Evolutionary conservation across 176 grass and related monocot genomes (phyloP), one percentile per base, ranked within the genome.

Genomic region (Tuctoria greenei): DNA sequence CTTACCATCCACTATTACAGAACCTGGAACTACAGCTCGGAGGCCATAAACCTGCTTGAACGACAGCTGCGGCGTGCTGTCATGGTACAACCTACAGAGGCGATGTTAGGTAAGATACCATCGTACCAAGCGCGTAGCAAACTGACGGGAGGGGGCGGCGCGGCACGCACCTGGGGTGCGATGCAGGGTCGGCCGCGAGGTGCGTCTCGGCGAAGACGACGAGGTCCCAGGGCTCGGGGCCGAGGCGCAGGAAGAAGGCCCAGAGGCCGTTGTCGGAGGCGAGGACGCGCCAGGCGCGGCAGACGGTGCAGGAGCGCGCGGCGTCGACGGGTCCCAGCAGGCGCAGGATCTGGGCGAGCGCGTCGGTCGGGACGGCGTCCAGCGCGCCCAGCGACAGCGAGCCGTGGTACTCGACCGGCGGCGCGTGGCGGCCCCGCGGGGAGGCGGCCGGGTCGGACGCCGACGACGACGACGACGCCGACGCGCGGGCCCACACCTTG

Each of bases 131-230:
- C 7, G 8, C 5, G 10, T 68, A 4, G 18, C n/a, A 50, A 2
- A 36, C 1, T 14, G 12, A 12, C 4, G 25, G 12, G 35, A 11
- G 46, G 14, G 43, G 15, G 7, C 28, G 37, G 55, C 13, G 26
- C 14, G 16, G 12, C 11, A 60, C 35, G 10, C 24, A 93, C 91
- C 62, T 75, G 38, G 60, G 69, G 61, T 71, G 73, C 34, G 20
- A 25, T 9, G 74, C 67, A 54, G 85, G 74, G 34, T 84, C 84
- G 11, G 75, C 34, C 13, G 77, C 61, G 49, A 98, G 81, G 58
- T 94, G 91, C 54, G 91, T 94, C 89, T 98, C 95, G 9, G 95
- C 82, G 79, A 98, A 98, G 34, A 87, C 74, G 49, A 94, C 75
- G 67, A 77, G 81, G 73, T 98, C 89, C 95, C 91, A 98, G 20